Base-by-base conservation (phyloP, 768 basidiomycete species). In the Boletus tomentosulus region DNA sequence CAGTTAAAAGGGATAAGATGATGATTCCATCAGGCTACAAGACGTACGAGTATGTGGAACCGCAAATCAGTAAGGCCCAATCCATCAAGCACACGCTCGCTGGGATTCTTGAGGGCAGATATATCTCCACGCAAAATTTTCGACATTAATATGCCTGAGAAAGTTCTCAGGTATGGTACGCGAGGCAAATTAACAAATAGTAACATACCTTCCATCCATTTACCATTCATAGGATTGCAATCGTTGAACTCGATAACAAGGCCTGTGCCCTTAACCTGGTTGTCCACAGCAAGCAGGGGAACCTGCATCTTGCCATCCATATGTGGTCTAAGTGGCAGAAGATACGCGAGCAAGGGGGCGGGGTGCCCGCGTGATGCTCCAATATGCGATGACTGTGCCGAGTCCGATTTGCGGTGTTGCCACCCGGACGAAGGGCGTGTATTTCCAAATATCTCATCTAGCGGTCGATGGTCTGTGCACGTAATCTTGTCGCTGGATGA, bases 401-500 rank as follows among this genome's bases (percentile, higher is more conserved):
- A 38, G 44, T 28, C 22, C 10, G 57, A 47, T 41, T 30, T 52
- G 35, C 47, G 7, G 22, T 35, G 52, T 6, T 54, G 34, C 50
- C 22, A 35, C 2, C 24, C 22, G 3, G 47, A 46, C 7, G 48
- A 25, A 38, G 55, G 13, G 19, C 24, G 45, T 15, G 42, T 10
- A 13, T 35, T 31, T n/a, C 54, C 66, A 41, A 67, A 66, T 22
- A 66, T 66, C 11, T 63, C 60, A 24, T 66, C 66, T 12, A 66
- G 57, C n/a, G 63, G 65, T 9, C 61, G 57, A 54, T 66, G 65
- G 34, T 66, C 59, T 34, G 61, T 47, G 38, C 63, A 65, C 33
- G 65, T 66, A 38, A 66, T 58, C 51, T 51, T 66, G 63, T 66
- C 65, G 48, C 54, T 63, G 13, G 65, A 66, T 27, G 65, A 66